Evolutionary conservation across 2,329 filamentous ascomycete species (phyloP), one percentile per base, ranked within the genome.

Genomic region (Trichoderma sp.): DNA sequence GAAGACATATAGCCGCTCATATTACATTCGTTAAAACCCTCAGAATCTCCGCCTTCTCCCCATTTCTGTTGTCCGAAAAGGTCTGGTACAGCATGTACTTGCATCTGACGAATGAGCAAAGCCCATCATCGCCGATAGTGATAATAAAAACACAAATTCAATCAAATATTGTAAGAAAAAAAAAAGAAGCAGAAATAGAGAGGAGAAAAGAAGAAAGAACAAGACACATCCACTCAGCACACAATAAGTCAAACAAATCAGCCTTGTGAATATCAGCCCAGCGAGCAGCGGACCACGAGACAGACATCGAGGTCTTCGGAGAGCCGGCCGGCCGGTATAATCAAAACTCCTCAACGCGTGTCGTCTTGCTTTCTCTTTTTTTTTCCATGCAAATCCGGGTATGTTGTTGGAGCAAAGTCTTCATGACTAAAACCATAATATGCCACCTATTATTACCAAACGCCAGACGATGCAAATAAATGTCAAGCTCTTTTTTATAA

Each of bases 381-480:
- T 6, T 43, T 68, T 71, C 71, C 73, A 74, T 73, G 73, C 73
- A 75, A 64, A 72, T 74, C 72, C 71, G 74, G 75, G 74, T 75
- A 75, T 76, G 73, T 75, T 75, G 73, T 75, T 72, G 68, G 69
- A 68, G 69, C 71, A 69, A 70, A 74, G 71, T 71, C 63, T 69
- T 69, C 61, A 64, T 70, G 73, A 70, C 73, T 33, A 63, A 71
- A 71, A 71, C 71, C 71, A 65, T 68, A 70, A 71, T 74, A 72
- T 74, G 71, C 70, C 72, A 63, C 70, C 43, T 70, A 70, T 64
- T 70, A 70, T 64, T 72, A 70, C 73, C 72, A 70, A 75, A 70
- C 74, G 72, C 73, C 74, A 69, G 68, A 70, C 68, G 68, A 76
- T 76, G 75, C 75, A 74, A 65, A 64, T 69, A 70, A 73, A 74